Base-by-base conservation (phyloP, 2,329 filamentous ascomycete species). In the Fusarium bactridioides region DNA sequence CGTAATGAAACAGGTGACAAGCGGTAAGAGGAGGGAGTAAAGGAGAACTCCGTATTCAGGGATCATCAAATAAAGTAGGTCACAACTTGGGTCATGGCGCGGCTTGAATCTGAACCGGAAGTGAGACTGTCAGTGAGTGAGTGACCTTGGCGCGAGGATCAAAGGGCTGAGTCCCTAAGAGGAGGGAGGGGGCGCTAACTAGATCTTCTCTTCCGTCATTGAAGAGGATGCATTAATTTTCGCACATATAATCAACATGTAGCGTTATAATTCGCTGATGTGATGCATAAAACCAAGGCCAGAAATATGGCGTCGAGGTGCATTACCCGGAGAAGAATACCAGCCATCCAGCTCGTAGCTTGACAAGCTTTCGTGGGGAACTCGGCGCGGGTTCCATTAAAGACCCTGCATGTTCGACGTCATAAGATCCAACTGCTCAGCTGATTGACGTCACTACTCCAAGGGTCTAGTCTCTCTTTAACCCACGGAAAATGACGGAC, bases 401-500 rank as follows among this genome's bases (percentile, higher is more conserved):
- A 75, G 75, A 74, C 75, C 72, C 75, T 65, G 67, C 37, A 61
- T 69, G 67, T 44, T 51, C 73, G 74, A 77, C 75, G 75, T 77
- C 75, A 77, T 77, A 53, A 50, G 74, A 60, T 41, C 62, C 38
- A 54, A 38, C 47, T 27, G 55, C 56, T 57, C 64, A 57, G 69
- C 65, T 73, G 63, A 64, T 72, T 77, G 75, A 77, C 75, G 75
- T 77, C 75, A 77, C 65, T 47, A 55, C 12, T 21, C 44, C 37
- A 53, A 29, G 43, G 59, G 31, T 57, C 38, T 25, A 40, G 29
- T 19, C 33, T n/a, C 38, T 55, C 40, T 23, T 40, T 38, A 25
- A 25, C 29, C 29, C 44, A 50, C 50, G 33, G 33, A 56, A 70
- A 51, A 63, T 55, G 31, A 58, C 55, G 57, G 44, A 31, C 40